A percentile compares a stretch with the other conserved stretches of the same genome.
Conservation (phyloP, 805 yeast species). For the Yarrowia sp. region DNA sequence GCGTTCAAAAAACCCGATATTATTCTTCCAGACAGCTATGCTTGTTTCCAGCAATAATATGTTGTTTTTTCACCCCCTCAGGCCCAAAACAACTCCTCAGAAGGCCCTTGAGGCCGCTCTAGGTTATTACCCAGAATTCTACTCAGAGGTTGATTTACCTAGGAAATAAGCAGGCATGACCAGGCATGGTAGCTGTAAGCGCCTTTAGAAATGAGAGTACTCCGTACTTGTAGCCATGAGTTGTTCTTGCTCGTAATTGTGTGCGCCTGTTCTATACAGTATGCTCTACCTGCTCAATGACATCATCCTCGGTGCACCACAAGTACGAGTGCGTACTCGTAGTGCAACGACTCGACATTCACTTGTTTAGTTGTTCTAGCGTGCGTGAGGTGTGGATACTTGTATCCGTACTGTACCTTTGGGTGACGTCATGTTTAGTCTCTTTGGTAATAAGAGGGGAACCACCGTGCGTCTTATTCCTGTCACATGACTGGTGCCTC, state of each 20-base stretch:
- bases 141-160: constrained; percentile 4
- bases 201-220: not conserved
- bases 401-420: not conserved
- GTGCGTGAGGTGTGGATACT: too few relatives aligned
- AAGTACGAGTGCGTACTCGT: too few relatives aligned
- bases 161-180: constrained; percentile 18
- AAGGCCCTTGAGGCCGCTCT: not conserved
- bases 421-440: constrained; percentile 17
- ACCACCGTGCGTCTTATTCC: not conserved
- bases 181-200: constrained; percentile 21
- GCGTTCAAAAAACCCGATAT: not conserved
- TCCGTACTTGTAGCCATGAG: too few relatives aligned
- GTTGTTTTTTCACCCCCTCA: too few relatives aligned
- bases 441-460: constrained; percentile 10
- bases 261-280: too few relatives aligned
- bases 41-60: not conserved
- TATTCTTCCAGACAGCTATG: not conserved
- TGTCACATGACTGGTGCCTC: constrained; percentile 26
- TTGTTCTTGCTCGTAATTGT: too few relatives aligned
- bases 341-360: not conserved
- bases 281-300: not conserved
- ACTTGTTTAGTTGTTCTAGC: not conserved
- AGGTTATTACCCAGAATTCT: too few relatives aligned
- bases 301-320: too few relatives aligned
- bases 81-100: not conserved